These are phyloP conservation scores for Thinopyrum elongatum DNA, from an alignment of 176 grass and related monocot species.

Conservation along the genomic window DNA sequence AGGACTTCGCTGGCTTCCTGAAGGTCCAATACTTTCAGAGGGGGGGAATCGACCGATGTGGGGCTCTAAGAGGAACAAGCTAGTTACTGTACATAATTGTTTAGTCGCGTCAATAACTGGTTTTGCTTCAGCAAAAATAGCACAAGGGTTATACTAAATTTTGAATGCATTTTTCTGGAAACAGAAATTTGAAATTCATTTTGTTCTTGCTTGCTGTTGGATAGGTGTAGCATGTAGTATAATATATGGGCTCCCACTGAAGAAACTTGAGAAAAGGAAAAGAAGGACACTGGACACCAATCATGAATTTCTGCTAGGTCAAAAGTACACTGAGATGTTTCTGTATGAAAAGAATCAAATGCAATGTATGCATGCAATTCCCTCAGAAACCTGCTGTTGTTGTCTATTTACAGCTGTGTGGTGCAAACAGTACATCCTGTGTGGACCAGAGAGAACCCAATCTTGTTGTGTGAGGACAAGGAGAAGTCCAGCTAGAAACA, in stretches of 20 bases:
- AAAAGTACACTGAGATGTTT: not conserved
- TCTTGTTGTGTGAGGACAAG: conserved; percentile 26
- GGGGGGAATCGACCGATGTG: not conserved
- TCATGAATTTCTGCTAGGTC: not conserved
- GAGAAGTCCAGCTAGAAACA: not conserved
- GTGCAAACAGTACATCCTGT: not conserved
- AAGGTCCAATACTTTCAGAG: not conserved
- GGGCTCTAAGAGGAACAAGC: not conserved
- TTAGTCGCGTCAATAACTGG: conserved; percentile 1
- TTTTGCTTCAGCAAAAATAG: not conserved
- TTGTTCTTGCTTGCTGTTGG: not conserved
- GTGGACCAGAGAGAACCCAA: conserved; percentile 27
- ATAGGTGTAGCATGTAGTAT: too few species aligned
- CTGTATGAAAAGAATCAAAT: too few species aligned
- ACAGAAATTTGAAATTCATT: not conserved
- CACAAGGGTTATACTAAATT: not conserved
- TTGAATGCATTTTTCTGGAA: not conserved
- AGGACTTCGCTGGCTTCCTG: conserved; percentile 49
- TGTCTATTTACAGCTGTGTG: not conserved
- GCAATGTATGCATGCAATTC: too few species aligned
- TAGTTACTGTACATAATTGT: conserved; percentile 20
- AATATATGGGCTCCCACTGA: not conserved
- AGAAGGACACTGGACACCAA: not conserved
- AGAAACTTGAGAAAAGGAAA: not conserved
- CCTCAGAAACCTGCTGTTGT: not conserved